Evolutionary conservation across 2,329 filamentous ascomycete species (phyloP), one percentile per base, ranked within the genome.

Genomic region (Trichoderma lentiforme): DNA sequence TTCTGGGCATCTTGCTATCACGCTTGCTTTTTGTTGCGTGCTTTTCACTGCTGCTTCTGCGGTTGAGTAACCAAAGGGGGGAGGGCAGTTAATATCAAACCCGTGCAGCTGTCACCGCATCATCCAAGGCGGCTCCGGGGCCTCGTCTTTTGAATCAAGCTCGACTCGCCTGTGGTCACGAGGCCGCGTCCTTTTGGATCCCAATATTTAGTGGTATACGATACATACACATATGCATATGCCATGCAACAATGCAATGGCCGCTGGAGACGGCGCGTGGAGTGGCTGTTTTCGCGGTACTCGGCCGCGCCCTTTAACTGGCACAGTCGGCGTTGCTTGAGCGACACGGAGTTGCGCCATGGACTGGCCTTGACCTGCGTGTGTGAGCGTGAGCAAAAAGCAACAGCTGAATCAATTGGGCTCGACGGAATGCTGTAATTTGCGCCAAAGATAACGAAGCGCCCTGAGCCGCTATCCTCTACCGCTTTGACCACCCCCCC

Each of bases 371-470:
- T 56, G 15, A 34, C 63, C 64, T 67, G 51, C 64, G 51, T 67
- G 51, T 56, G 63, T 43, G 58, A 47, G 12, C 5, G 39, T 43
- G 39, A 43, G 39, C 15, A 43, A 43, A 43, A 39, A 67, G 43
- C 30, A 60, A 60, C 12, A 43, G 26, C 24, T 47, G 39, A 43
- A 68, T 32, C 65, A 58, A 28, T 60, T 68, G 53, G 56, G 56
- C 36, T 68, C 47, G 18, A n/a, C 11, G 21, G 53, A 47, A 47
- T 67, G 32, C 64, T 69, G 56, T 39, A 47, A 69, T 69, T 51
- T 61, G 66, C 66, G 66, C 56, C 66, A 69, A 6, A 70, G 66
- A 70, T 70, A 70, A 70, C 66, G 66, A 70, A 70, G 56, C 56
- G 66, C 66, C 66, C 39, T 62, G 56, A 61, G 34, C 66, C 28